Base-by-base conservation (phyloP, 2,329 filamentous ascomycete genomes). In the Teratosphaeria gauchensis region DNA sequence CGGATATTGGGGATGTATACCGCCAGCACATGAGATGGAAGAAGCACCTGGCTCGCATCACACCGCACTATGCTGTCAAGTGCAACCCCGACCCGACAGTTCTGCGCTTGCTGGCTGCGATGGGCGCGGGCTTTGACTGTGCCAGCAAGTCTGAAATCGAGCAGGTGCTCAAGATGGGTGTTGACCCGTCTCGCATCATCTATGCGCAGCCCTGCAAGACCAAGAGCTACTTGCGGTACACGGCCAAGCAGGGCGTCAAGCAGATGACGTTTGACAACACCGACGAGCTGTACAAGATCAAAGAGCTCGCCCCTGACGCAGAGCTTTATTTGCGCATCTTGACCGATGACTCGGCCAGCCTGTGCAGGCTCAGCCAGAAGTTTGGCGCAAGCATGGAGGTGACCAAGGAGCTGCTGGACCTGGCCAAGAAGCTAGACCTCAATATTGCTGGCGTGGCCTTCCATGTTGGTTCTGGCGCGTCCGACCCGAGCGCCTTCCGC, bases 181-280 rank as follows among this genome's bases (percentile, higher is more conserved):
- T 95, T 65, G 86, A 89, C 71, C 89, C 94, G 12, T 84, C 86
- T 65, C 91, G 92, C 74, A 95, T 99, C 80, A 96, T 99, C 77
- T 99, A 97, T 72, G 94, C 94, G 55, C 94, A 99, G 78, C 94
- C 94, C 58, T 97, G 94, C 88, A 99, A 99, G 85, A 99, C 94
- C 70, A 95, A 94, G 79, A 96, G 92, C 54, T 97, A 96, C 75
- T 82, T 99, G 63, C 90, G 92, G 71, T 95, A 92, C 71, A 94
- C 95, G 64, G 85, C 88, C 70, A 83, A 85, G 72, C 81, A 86
- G 65, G 88, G 88, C 66, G 94, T 99, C 73, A 92, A 89, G 78
- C 90, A 96, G 81, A 97, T 99, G 92, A 99, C 94, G 2, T 97
- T 99, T 72, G 94, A 99, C 82, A 99, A 99, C 69, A 85, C 88